A percentile compares a stretch with the other conserved stretches of the same genome.
phyloP scores from a whole-genome alignment of 805 yeast genomes.

The Pichia rugopelliculosa region DNA sequence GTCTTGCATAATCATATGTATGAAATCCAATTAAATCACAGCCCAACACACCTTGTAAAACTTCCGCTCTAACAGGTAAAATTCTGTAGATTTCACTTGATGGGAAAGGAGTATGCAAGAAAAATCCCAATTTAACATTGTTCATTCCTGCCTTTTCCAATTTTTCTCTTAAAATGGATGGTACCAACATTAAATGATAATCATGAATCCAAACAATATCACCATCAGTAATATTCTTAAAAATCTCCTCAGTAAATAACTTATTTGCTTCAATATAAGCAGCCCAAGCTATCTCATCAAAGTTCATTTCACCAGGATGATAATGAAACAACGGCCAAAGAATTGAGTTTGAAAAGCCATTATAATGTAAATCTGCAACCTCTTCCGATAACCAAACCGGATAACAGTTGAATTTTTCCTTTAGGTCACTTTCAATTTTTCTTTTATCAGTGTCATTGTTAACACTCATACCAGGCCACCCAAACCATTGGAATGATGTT shows the following conservation, averaged over 20 bases:
- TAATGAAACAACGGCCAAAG: conserved; percentile 98
- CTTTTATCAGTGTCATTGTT: conserved; percentile 63
- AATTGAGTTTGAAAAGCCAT: conserved; percentile 91
- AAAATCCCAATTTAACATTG: conserved; percentile 80
- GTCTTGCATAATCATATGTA: conserved; percentile 98
- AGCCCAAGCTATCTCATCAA: conserved; percentile 96
- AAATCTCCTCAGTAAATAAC: conserved; percentile 68
- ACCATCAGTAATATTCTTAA: conserved; percentile 62
- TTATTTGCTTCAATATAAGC: conserved; percentile 92
- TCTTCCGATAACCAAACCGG: conserved; percentile 86
- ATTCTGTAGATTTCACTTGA: conserved; percentile 94
- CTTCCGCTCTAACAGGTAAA: conserved; percentile 90
- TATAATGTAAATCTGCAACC: conserved; percentile 91
- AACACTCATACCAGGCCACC: conserved; percentile 94
- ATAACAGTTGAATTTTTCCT: conserved; percentile 74
- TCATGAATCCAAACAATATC: conserved; percentile 98
- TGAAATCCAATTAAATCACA: conserved; percentile 97
- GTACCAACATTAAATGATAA: conserved; percentile 92
- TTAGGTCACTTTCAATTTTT: conserved; percentile 60
- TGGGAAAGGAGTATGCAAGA: conserved; percentile 97
- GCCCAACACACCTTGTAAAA: conserved; percentile 81
- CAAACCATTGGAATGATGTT: conserved; percentile 92
- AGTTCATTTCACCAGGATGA: conserved; percentile 98
- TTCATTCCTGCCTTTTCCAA: conserved; percentile 37
- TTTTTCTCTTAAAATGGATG: conserved; percentile 71